Conservation (phyloP, 305 asterid species). For the Ajuga reptans region DNA sequence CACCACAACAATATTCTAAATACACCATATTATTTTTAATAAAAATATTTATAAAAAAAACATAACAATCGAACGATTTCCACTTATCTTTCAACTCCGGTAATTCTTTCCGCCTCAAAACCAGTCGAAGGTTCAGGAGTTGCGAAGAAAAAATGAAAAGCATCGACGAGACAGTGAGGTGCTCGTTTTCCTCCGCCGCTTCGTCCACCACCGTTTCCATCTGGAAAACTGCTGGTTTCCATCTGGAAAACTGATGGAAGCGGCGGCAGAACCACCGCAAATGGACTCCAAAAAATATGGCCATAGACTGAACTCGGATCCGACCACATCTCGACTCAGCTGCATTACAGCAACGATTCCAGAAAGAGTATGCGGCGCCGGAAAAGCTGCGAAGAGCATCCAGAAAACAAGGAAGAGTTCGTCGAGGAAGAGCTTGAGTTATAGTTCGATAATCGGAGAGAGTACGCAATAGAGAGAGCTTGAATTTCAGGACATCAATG, state of each 20-base stretch:
- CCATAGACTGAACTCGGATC: conserved; percentile 13
- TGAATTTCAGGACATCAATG: conserved; percentile 74
- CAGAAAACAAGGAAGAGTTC: conserved; percentile 21
- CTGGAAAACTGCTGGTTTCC: no score
- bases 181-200: conserved; percentile 26
- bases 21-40: no score
- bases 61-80: conserved; percentile 11
- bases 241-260: no score
- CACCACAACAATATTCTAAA: no score
- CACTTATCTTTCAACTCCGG: conserved; percentile 52
- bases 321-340: conserved; percentile 20
- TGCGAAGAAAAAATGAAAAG: conserved; percentile 24
- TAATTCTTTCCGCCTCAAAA: conserved; percentile 41
- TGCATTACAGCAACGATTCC: conserved; percentile 24
- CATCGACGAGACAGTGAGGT: conserved; percentile 26
- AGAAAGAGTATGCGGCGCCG: not conserved
- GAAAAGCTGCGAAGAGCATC: conserved; percentile 13
- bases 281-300: no score
- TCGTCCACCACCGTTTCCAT: conserved; percentile 4
- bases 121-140: conserved; percentile 17
- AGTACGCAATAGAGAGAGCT: conserved; percentile 56
- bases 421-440: not conserved
- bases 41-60: no score
- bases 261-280: no score
- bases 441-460: conserved; percentile 28